phyloP scores from a whole-genome alignment of 1,284 basidiomycete genomes.

The Apiotrichum gracile region DNA sequence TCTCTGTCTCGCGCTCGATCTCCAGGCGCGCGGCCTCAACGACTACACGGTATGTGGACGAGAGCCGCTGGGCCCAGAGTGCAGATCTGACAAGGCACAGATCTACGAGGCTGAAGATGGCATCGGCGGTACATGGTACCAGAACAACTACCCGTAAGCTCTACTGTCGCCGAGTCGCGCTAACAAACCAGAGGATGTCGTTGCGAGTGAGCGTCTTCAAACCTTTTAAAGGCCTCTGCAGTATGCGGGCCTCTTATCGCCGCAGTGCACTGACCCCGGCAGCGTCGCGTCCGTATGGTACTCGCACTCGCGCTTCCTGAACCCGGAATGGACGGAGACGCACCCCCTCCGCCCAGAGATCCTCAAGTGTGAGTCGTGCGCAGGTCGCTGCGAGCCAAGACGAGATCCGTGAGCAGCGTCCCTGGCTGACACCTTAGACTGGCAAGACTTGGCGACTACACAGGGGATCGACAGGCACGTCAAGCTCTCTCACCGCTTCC shows the following conservation, averaged over 20 bases:
- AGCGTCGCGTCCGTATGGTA: slow-evolving; percentile 4
- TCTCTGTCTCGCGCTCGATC: slow-evolving; percentile 20
- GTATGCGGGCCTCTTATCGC: too few relatives aligned
- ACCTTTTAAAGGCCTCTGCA: neutral
- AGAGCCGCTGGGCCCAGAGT: neutral
- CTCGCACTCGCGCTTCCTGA: slow-evolving; percentile 5
- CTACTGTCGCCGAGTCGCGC: neutral
- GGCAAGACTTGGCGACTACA: slow-evolving; percentile 1
- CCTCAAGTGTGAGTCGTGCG: neutral
- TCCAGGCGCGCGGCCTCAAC: slow-evolving; percentile 20
- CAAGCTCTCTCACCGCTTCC: neutral
- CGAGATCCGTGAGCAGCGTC: neutral
- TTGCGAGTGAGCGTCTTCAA: neutral
- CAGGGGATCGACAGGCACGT: slow-evolving; percentile 1
- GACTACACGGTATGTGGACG: slow-evolving; percentile 21
- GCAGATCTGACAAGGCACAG: neutral
- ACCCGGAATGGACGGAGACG: slow-evolving; percentile 4
- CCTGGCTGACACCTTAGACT: neutral
- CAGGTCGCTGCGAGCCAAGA: neutral
- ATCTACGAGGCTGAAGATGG: neutral
- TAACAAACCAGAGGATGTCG: slow-evolving; percentile 9
- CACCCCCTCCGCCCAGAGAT: slow-evolving; percentile 4
- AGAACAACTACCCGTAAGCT: slow-evolving; percentile 2
- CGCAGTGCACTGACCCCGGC: too few relatives aligned
- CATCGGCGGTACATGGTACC: slow-evolving; percentile 3